Percentiles rank a stretch among this genome's conserved stretches.
phyloP scores from a whole-genome alignment of 2,329 filamentous ascomycete species.

The Lasiodiplodia citricola region DNA sequence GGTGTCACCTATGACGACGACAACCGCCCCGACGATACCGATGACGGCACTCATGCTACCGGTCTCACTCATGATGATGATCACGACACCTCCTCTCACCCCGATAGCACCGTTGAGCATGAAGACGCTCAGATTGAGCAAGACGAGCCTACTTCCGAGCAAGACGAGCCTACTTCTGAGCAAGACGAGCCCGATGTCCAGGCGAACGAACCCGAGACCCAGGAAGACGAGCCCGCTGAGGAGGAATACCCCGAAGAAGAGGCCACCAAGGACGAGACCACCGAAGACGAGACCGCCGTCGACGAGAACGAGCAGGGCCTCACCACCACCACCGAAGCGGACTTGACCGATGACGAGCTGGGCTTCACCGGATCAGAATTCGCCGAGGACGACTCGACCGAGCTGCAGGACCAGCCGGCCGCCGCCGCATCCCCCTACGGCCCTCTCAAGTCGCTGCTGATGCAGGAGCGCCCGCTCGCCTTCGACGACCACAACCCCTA shows the following conservation, averaged over 20 bases:
- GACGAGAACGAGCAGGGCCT: too few relatives aligned
- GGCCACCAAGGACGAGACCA: too few relatives aligned
- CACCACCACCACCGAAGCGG: too few relatives aligned
- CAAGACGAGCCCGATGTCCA: too few relatives aligned
- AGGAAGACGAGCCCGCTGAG: too few relatives aligned
- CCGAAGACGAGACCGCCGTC: too few relatives aligned
- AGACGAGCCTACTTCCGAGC: background rate
- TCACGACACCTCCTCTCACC: too few relatives aligned
- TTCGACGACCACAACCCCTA: background rate
- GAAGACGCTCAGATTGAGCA: background rate
- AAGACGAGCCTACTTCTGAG: background rate
- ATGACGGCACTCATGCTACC: background rate
- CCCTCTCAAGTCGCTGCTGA: background rate
- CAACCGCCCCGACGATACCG: too few relatives aligned
- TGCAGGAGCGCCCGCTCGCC: background rate
- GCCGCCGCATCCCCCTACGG: background rate
- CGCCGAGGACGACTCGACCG: background rate
- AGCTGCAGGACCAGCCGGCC: background rate
- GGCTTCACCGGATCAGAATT: too few relatives aligned
- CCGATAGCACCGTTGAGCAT: background rate
- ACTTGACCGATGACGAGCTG: background rate
- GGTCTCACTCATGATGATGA: background rate
- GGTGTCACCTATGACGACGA: background rate
- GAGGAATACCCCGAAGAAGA: too few relatives aligned
- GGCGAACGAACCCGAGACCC: too few relatives aligned